These are phyloP conservation scores for Citrus australasica DNA, from an alignment of 345 rosid genomes.

Conservation along the genomic window DNA sequence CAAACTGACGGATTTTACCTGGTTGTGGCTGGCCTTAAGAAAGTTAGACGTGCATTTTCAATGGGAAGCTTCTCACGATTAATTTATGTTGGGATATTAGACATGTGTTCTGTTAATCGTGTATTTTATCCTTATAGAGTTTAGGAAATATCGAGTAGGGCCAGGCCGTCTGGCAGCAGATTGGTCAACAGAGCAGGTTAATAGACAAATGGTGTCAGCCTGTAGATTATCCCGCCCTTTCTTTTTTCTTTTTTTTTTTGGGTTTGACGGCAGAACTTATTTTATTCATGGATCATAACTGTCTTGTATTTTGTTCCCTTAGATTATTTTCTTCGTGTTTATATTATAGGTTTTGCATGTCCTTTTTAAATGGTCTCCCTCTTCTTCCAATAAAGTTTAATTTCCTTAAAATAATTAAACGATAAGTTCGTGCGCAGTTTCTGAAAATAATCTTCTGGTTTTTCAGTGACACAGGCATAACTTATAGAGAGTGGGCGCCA, in stretches of 20 bases:
- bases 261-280: background rate
- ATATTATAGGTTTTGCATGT: background rate
- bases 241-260: background rate
- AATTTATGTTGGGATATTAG: background rate
- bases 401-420: constrained; percentile 5
- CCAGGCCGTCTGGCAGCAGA: background rate
- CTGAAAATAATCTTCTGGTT: constrained; percentile 37
- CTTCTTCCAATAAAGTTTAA: background rate
- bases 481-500: constrained; percentile 98
- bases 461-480: constrained; percentile 81
- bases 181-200: background rate
- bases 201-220: background rate
- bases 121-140: background rate
- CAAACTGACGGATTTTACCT: background rate
- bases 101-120: background rate
- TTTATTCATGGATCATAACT: background rate
- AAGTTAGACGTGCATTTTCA: background rate
- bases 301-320: background rate
- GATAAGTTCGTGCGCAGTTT: constrained; percentile 15
- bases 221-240: background rate
- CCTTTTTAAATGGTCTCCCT: background rate
- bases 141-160: background rate
- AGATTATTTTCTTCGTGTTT: background rate
- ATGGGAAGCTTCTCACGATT: background rate
- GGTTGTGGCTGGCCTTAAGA: background rate